Percentiles rank a stretch among this genome's conserved stretches.
Conservation (phyloP, 805 yeast genomes). For the Wickerhamomyces alni region DNA sequence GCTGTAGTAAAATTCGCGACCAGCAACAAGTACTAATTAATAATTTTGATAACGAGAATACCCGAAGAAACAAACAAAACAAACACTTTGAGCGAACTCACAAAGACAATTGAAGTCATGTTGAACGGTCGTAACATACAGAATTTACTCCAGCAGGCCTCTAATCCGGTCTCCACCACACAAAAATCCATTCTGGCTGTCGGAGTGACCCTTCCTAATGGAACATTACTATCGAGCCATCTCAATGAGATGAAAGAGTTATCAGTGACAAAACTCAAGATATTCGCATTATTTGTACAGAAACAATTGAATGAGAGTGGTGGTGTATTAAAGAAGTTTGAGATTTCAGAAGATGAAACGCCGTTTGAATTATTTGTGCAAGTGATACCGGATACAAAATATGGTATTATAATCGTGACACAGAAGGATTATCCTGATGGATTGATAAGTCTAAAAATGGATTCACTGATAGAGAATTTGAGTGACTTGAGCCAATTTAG, state of each 20-base stretch:
- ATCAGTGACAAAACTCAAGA: conserved; percentile 12
- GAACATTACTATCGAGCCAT: conserved; percentile 12
- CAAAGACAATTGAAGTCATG: conserved; percentile 4
- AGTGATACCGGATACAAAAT: conserved; percentile 13
- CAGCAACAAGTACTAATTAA: too few species aligned
- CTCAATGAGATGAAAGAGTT: neutral
- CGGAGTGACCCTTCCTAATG: conserved; percentile 12
- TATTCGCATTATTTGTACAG: conserved; percentile 13
- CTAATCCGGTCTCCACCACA: conserved; percentile 13
- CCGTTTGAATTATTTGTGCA: conserved; percentile 5
- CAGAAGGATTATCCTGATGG: conserved; percentile 22
- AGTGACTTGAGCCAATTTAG: conserved; percentile 17
- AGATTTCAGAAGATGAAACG: conserved; percentile 1
- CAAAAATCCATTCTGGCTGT: conserved; percentile 8
- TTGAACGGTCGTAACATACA: conserved; percentile 16
- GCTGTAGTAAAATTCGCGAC: too few species aligned
- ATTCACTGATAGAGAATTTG: conserved; percentile 8
- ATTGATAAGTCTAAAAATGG: conserved; percentile 14
- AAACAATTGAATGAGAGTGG: conserved; percentile 1
- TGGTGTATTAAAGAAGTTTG: conserved; percentile 4
- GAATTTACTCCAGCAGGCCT: conserved; percentile 11
- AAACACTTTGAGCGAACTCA: neutral
- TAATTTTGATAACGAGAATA: too few species aligned
- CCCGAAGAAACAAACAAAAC: neutral
- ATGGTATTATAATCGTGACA: conserved; percentile 15